Evolutionary conservation across 495 filamentous ascomycete species (phyloP), one percentile per base, ranked within the genome.

Genomic region (Poronia punctata): DNA sequence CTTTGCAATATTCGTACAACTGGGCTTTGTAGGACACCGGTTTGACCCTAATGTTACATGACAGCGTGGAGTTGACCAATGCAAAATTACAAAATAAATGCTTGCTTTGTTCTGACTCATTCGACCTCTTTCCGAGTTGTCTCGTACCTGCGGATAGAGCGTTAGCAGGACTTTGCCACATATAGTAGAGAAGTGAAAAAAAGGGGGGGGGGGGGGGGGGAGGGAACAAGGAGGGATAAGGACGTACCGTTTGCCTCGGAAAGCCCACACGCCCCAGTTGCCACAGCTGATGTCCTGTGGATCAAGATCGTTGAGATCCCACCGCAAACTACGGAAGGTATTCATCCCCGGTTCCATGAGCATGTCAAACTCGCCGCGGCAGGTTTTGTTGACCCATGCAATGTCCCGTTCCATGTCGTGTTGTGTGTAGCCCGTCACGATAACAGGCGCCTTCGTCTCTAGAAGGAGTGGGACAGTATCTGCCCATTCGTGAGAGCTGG

Each of bases 241-340:
- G 45, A 72, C 78, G 53, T 81, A 95, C 80, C 92, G 83, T 78
- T 98, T 98, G 47, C 92, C 92, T 60, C 92, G 77, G 67, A 98
- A 97, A 20, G 81, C 87, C 88, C 90, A 98, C 12, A 94, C 63
- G 4, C 92, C 92, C 88, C 87, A 98, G 59, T 98, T 98, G 28
- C 89, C 88, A 58, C 84, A 88, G 47, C 82, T 95, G 47, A 97
- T 71, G 65, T 98, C 93, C 50, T 89, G 83, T 4, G 92, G 93
- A 59, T 98, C 92, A 36, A 87, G 56, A 61, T 99, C 92, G 58
- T 96, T 96, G 50, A 97, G 56, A 72, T 99, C 92, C 93, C 93
- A 97, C 47, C 92, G 72, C 60, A 95, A 62, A 70, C 92, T 99
- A 56, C 88, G 76, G 66, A 99, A 99, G 7, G 68, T 76, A 49